Conservation (phyloP, 2,329 filamentous ascomycete genomes). For the Lasiodiplodia gonubiensis region DNA sequence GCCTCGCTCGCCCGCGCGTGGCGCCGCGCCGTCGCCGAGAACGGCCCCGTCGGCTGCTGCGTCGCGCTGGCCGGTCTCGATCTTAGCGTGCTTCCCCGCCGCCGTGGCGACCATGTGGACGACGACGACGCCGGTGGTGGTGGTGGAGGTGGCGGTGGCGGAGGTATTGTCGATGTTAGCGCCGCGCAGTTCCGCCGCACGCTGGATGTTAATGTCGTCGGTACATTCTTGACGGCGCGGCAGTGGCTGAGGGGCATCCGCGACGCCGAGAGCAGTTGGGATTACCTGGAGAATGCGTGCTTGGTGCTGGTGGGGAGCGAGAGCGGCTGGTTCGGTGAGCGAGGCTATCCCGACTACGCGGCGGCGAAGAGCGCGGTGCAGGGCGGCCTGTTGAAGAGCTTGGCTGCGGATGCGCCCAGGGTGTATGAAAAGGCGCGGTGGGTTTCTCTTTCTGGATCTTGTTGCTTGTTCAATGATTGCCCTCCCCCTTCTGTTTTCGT, state of each 20-base stretch:
- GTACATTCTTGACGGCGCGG: conserved; percentile 46
- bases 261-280: conserved; percentile 32
- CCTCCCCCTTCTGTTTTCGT: not conserved
- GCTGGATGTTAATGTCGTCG: conserved; percentile 51
- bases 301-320: conserved; percentile 55
- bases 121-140: not conserved
- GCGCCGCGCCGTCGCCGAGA: conserved; percentile 38
- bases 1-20: conserved; percentile 44
- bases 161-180: conserved; percentile 49
- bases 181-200: conserved; percentile 49
- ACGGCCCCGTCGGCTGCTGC: conserved; percentile 49
- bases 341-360: conserved; percentile 53
- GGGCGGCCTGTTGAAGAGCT: conserved; percentile 49
- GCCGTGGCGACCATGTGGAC: conserved; percentile 32
- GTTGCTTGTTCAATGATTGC: not conserved
- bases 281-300: conserved; percentile 42
- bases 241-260: conserved; percentile 50
- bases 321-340: conserved; percentile 52
- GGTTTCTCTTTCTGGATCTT: not conserved
- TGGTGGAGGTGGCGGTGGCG: not conserved
- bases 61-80: conserved; percentile 54
- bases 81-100: conserved; percentile 47
- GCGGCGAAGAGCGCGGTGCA: conserved; percentile 55
- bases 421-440: conserved; percentile 42
- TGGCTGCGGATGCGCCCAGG: conserved; percentile 50